phyloP scores from a whole-genome alignment of 2,329 filamentous ascomycete species.

The Ambrosiella xylebori region DNA sequence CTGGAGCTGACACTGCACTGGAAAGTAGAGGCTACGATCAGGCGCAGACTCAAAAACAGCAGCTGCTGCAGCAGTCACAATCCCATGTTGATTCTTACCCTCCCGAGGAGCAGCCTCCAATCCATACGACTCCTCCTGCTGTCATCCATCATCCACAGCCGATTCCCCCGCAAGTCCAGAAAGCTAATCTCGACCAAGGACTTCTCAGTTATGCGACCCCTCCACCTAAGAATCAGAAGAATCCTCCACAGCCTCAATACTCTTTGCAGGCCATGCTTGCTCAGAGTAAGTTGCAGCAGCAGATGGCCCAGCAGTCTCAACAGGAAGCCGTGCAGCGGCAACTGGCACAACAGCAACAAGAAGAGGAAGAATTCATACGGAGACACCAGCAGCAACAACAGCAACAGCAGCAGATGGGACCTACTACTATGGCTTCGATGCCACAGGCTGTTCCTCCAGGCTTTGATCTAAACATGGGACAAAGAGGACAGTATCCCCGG shows the following conservation, averaged over 20 bases:
- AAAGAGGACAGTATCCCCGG: constrained; percentile 6
- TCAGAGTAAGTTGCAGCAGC: constrained; percentile 11
- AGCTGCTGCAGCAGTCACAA: constrained; percentile 16
- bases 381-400: constrained; percentile 13
- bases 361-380: constrained; percentile 16
- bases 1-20: neutral
- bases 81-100: constrained; percentile 38
- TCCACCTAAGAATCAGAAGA: constrained; percentile 12
- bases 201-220: constrained; percentile 14
- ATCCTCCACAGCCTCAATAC: constrained; percentile 5
- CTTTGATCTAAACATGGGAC: neutral
- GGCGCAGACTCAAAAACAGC: constrained; percentile 4
- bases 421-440: neutral
- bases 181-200: constrained; percentile 22
- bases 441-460: neutral
- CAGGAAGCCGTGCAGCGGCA: constrained; percentile 11
- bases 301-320: constrained; percentile 8
- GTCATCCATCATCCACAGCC: constrained; percentile 28
- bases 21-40: neutral
- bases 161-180: constrained; percentile 38
- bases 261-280: constrained; percentile 11
- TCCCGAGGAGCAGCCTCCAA: constrained; percentile 26
- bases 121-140: constrained; percentile 18
- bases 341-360: constrained; percentile 14
- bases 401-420: neutral